Evolutionary conservation across 2,329 filamentous ascomycete genomes (phyloP).

Genomic region (Trichoderma sp.): DNA sequence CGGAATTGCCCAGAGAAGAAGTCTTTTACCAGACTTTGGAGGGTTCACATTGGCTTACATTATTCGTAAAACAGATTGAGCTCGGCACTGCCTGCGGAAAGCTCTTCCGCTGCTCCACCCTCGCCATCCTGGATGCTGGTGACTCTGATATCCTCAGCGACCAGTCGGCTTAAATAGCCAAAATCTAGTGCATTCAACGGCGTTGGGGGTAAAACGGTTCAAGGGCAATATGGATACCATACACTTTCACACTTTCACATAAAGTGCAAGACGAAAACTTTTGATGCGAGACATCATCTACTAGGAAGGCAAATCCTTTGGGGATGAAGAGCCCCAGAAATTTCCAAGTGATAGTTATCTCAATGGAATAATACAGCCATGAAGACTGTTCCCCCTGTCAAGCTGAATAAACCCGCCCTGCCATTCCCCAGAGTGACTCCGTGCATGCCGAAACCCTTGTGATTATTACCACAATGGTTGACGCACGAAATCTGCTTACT

Average conservation of each 20-base stretch:
- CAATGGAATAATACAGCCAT: constrained; percentile 39
- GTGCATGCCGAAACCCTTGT: neutral
- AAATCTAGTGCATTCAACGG: constrained; percentile 35
- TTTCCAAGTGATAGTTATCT: constrained; percentile 25
- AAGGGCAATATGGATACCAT: constrained; percentile 37
- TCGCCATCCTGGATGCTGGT: constrained; percentile 95
- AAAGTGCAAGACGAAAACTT: constrained; percentile 31
- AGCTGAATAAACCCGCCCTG: neutral
- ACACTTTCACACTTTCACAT: constrained; percentile 25
- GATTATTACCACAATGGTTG: neutral
- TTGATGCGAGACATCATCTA: constrained; percentile 25
- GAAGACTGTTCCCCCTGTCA: constrained; percentile 32
- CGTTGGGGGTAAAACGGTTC: constrained; percentile 43
- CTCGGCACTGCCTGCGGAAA: constrained; percentile 98
- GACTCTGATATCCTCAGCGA: constrained; percentile 95
- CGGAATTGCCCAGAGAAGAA: constrained; percentile 82
- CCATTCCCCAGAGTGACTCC: neutral
- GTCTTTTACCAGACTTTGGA: constrained; percentile 78
- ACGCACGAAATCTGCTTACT: neutral
- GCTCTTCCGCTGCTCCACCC: constrained; percentile 96
- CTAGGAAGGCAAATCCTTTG: constrained; percentile 22
- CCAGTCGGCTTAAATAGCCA: constrained; percentile 56
- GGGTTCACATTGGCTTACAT: constrained; percentile 67
- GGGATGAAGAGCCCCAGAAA: neutral
- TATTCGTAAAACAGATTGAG: constrained; percentile 70